Base-by-base conservation (phyloP, 768 basidiomycete species). In the Trametes maxima region DNA sequence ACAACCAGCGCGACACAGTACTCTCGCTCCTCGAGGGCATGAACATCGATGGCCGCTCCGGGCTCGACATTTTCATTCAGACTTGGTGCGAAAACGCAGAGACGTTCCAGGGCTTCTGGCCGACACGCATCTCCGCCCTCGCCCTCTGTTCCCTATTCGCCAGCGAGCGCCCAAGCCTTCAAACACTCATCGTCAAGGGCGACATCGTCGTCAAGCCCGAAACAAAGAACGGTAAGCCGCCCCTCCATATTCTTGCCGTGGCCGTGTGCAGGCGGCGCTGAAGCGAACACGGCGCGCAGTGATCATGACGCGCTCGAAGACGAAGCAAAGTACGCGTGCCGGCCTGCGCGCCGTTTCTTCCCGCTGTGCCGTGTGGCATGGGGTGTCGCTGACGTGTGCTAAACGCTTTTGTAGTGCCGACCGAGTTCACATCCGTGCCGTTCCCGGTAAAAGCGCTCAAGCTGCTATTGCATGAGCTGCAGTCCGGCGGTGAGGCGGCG, bases 51-150 rank as follows among this genome's bases (percentile, higher is more conserved):
- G 85, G 82, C 21, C 81, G 85, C 28, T 80, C 82, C 0, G 92
- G 85, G 0, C 81, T 98, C n/a, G 88, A 95, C 62, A 82, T 98
- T 48, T 79, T 99, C n/a, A 82, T 98, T 25, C 84, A 88, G 57
- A 88, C 91, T 0, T 98, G 95, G 96, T 92, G 91, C 69, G 96
- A 99, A 72, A 95, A 95, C 68, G 88, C 89, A 13, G 91, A 94
- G 73, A 93, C 89, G 5, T 92, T 98, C 82, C 93, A 94, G 70
- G 95, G 97, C 33, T 94, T 89, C 74, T 98, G 96, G 95, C 88
- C 93, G 11, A 85, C 87, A 4, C 85, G 93, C 35, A 82, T 96
- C 68, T 95, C 93, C 73, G 88, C 85, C 40, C 76, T 98, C 56
- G 95, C 90, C 1, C 76, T 99, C 51, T 84, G 84, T 28, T 84